Base-by-base conservation (phyloP, 768 basidiomycete genomes). In the Botryobasidium botryosum region DNA sequence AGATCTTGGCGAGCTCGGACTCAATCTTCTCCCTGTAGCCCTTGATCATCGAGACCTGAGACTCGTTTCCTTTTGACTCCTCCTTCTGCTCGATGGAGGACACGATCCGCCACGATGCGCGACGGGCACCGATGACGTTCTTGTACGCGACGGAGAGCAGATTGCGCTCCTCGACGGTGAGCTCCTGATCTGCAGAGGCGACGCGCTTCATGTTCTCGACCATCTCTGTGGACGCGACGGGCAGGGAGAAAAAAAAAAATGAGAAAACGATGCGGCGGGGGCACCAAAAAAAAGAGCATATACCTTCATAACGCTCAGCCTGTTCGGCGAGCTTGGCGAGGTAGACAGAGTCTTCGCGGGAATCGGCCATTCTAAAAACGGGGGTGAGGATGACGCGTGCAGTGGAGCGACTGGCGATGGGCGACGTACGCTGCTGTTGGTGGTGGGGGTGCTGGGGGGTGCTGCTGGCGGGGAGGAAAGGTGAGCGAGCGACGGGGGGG, bases 271-370 rank as follows among this genome's bases (percentile, higher is more conserved):
- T n/a, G n/a, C n/a, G n/a, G n/a, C n/a, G n/a, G n/a, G n/a, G n/a
- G n/a, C n/a, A n/a, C n/a, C n/a, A 39, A 63, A 26, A 12, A 33
- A 12, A 10, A 23, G 13, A 32, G 37, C 40, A 51, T 27, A 32
- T 46, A 86, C 86, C 86, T 66, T 83, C 76, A 59, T 86, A 86
- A 43, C 86, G 79, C 60, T 86, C 84, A 28, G 86, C 83, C 64
- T 87, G 80, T 57, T 82, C 82, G 37, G 82, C 79, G 47, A 87
- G 70, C 63, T 82, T 84, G 50, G 84, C 84, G 53, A 88, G 68
- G 61, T 69, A 69, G 56, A 70, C 67, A 52, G 61, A 62, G 53
- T 64, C 62, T 60, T 65, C 64, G 40, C 63, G 61, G 48, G 57
- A 54, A 40, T 58, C 56, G 46, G 58, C 8, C 40, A 42, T 42